These are phyloP conservation scores for Yarrowia porcina DNA, from an alignment of 805 yeast genomes.

Conservation along the genomic window DNA sequence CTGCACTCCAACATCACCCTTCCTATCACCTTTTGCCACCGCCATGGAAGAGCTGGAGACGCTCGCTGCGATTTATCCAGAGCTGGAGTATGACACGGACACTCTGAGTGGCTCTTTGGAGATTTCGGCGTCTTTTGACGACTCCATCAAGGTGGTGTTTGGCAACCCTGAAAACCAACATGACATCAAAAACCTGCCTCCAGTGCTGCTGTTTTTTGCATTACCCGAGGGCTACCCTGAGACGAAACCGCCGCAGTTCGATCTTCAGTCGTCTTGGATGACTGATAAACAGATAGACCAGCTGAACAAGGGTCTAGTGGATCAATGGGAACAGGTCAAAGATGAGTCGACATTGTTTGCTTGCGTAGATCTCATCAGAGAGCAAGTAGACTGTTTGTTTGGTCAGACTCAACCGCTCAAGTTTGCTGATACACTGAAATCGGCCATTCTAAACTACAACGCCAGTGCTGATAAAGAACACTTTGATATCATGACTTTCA, in stretches of 20 bases:
- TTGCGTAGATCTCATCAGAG: neutral
- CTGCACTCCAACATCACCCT: neutral
- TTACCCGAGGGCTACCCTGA: neutral
- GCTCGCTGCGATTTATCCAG: slow-evolving; percentile 16
- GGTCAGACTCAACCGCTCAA: neutral
- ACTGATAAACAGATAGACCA: neutral
- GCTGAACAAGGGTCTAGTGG: neutral
- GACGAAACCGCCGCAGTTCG: neutral
- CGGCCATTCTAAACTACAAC: neutral
- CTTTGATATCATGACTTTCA: neutral
- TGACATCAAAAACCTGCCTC: neutral
- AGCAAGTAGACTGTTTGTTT: neutral
- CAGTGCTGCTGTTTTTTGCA: neutral
- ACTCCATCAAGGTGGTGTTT: neutral
- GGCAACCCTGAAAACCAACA: neutral
- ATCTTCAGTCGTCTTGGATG: neutral
- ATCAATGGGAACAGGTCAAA: neutral
- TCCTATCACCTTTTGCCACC: neutral
- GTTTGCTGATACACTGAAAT: neutral
- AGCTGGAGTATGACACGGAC: neutral
- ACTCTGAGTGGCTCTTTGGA: slow-evolving; percentile 6
- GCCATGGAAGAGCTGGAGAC: slow-evolving; percentile 24
- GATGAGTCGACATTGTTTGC: slow-evolving; percentile 5
- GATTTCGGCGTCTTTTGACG: neutral
- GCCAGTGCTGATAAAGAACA: neutral